Percentiles rank a stretch among this genome's conserved stretches.
phyloP scores from a whole-genome alignment of 495 filamentous ascomycete species.

The Aspergillus olivimuriae region DNA sequence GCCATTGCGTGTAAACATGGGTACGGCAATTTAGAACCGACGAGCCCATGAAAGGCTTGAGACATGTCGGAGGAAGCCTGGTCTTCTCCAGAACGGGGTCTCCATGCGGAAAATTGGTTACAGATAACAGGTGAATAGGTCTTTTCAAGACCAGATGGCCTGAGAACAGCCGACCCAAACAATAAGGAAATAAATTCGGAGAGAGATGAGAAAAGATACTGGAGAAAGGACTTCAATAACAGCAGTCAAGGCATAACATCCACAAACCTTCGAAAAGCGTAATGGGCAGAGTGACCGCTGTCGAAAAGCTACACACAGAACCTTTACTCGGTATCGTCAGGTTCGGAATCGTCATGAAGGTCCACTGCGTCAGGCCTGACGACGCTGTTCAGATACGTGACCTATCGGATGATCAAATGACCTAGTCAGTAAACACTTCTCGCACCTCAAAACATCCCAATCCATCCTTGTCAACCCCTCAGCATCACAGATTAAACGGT shows the following conservation, averaged over 20 bases:
- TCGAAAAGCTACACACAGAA: neutral
- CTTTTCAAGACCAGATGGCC: no score
- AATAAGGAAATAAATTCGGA: no score
- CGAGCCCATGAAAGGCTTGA: no score
- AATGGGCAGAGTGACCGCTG: neutral
- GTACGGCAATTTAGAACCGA: no score
- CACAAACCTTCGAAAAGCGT: conserved; percentile 5
- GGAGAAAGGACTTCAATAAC: no score
- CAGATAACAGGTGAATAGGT: no score
- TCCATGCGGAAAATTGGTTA: no score
- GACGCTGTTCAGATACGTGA: conserved; percentile 56
- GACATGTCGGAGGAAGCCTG: no score
- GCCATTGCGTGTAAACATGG: no score
- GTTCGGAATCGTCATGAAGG: conserved; percentile 7
- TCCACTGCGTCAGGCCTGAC: conserved; percentile 54
- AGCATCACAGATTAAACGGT: conserved; percentile 10
- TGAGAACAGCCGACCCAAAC: no score
- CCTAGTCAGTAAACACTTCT: conserved; percentile 20
- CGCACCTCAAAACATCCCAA: neutral
- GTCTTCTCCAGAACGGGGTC: no score
- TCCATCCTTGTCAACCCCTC: conserved; percentile 4
- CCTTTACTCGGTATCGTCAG: conserved; percentile 11
- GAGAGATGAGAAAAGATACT: no score
- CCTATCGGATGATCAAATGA: conserved; percentile 30
- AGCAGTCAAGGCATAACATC: neutral